A percentile compares a stretch with the other conserved stretches of the same genome.
Evolutionary conservation across 164 flowering plant species (phyloP).

Genomic region (Magnolia changhungtana): DNA sequence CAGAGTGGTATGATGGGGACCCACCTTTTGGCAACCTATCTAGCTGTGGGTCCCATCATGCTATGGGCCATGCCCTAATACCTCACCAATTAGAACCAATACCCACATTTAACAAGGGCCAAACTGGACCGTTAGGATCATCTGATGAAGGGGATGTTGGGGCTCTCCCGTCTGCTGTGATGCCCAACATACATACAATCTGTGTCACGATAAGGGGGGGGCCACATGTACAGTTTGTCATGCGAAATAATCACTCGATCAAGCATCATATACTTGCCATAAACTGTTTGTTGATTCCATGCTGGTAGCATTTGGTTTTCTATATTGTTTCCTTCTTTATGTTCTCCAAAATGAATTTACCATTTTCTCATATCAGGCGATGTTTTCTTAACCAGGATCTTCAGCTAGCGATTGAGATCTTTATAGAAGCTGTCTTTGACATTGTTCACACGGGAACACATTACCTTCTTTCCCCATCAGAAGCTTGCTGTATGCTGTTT

Average conservation of each 20-base stretch:
- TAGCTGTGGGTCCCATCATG: too few species aligned
- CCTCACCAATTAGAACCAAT: too few species aligned
- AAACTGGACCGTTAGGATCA: not conserved
- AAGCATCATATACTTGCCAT: not conserved
- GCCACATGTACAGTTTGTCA: not conserved
- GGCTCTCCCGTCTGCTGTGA: not conserved
- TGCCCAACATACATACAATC: not conserved
- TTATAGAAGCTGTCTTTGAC: conserved; percentile 81
- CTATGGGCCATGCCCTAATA: too few species aligned
- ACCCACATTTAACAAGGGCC: not conserved
- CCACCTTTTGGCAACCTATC: not conserved
- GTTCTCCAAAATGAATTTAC: not conserved
- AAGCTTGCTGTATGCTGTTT: conserved; percentile 33
- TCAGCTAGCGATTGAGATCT: conserved; percentile 81
- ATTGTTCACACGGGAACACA: conserved; percentile 73
- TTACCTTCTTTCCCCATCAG: conserved; percentile 68
- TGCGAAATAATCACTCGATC: not conserved
- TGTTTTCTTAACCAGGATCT: conserved; percentile 61
- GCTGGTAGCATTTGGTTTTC: not conserved
- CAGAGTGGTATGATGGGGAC: not conserved
- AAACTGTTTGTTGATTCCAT: not conserved
- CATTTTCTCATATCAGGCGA: not conserved
- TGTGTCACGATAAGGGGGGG: not conserved
- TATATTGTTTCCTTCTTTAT: not conserved
- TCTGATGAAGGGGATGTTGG: not conserved